A percentile compares a stretch with the other conserved stretches of the same genome.
Conservation (phyloP, 371 early-diverging fungal species). For the Coemansia sp. region DNA sequence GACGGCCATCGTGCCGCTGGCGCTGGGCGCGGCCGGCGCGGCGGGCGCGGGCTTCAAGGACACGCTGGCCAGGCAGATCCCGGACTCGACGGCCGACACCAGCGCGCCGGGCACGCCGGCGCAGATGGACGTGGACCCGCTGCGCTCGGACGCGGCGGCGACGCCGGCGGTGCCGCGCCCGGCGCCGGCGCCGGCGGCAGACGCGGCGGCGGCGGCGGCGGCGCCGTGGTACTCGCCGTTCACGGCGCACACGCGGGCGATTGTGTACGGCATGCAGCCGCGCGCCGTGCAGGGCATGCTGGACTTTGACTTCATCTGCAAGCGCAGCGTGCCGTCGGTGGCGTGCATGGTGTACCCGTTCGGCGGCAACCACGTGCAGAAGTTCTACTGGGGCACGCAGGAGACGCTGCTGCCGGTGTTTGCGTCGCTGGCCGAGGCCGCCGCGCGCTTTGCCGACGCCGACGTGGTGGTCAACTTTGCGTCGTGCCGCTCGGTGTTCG, state of each 20-base stretch:
- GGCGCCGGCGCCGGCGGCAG: slow-evolving; percentile 11
- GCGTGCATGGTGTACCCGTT: slow-evolving; percentile 99
- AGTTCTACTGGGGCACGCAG: slow-evolving; percentile 98
- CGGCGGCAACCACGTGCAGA: slow-evolving; percentile 96
- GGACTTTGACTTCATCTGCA: slow-evolving; percentile 98
- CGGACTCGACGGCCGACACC: slow-evolving; percentile 48
- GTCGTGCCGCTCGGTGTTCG: slow-evolving; percentile 92
- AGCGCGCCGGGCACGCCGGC: slow-evolving; percentile 64
- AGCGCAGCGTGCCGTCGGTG: slow-evolving; percentile 93
- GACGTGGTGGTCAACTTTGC: slow-evolving; percentile 97
- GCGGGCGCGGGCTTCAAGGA: slow-evolving; percentile 45
- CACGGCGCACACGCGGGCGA: slow-evolving; percentile 85
- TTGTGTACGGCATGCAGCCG: slow-evolving; percentile 98
- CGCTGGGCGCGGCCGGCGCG: slow-evolving; percentile 58
- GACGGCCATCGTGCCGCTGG: slow-evolving; percentile 95
- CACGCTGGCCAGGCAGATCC: slow-evolving; percentile 50
- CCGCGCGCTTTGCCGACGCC: slow-evolving; percentile 85
- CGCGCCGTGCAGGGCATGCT: slow-evolving; percentile 99
- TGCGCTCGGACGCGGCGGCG: slow-evolving; percentile 47
- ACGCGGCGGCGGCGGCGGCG: slow-evolving; percentile 27
- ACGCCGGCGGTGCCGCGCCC: slow-evolving; percentile 35
- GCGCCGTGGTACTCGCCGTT: slow-evolving; percentile 77
- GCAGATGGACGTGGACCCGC: slow-evolving; percentile 43
- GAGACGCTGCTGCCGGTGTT: slow-evolving; percentile 95
- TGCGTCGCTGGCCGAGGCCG: slow-evolving; percentile 82